Base-by-base conservation (phyloP, 129 eudicot genomes). In the Pulicaria dysenterica region DNA sequence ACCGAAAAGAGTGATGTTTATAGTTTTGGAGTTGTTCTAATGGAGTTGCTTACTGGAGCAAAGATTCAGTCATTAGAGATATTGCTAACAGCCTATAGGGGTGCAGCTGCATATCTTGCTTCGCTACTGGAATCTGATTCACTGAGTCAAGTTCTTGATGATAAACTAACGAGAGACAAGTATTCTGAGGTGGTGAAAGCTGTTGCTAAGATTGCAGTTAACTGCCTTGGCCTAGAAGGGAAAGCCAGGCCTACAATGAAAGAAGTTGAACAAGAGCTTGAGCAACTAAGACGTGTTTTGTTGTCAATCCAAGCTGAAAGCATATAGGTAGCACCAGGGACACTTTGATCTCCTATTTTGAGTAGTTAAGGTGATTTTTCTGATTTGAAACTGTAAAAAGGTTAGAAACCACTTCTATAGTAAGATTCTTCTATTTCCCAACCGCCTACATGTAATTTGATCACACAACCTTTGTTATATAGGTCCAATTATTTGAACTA, bases 1-100 rank as follows among this genome's bases (percentile, higher is more conserved):
- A 78, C 67, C 0, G 46, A 78, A 36, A 71, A 71, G 39, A 78
- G 77, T 51, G 82, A 77, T 77, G 81, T 77, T 61, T 77, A 77
- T 51, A 70, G 82, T 53, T 77, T 77, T 70, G 82, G 77, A 67
- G 78, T 64, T 63, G 77, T 78, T 63, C 68, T 78, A 3, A 6
- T 63, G 14, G 82, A 78, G 68, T 37, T 78, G 24, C 59, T 78
- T 39, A 71, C 73, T 0, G 68, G 82, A 66, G 58, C 64, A 24
- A 13, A 62, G 9, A 58, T 78, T 38, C 67, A 54, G 45, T 78
- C 77, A 14, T 62, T 64, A 44, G 77, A 71, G 37, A 61, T 47
- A 14, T 8, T 73, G 3, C 45, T 43, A 40, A 71, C 51, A n/a
- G 7, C 16, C 17, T 55, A 34, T 6, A 5, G 1, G 34, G 61